Evolutionary conservation across 805 yeast species (phyloP).

Genomic region (Tetrapisispora fleetii): DNA sequence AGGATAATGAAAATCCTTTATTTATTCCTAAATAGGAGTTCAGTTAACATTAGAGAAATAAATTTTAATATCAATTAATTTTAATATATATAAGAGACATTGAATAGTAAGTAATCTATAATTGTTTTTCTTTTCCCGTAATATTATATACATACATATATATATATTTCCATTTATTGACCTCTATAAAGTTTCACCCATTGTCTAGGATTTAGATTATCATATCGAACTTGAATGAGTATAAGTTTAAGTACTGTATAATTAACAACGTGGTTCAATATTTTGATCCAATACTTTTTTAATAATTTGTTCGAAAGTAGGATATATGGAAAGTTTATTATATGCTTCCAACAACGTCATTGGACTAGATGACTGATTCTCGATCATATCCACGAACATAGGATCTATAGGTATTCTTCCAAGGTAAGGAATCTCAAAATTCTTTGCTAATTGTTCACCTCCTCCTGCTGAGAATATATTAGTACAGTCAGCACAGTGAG

Average conservation of each 20-base stretch:
- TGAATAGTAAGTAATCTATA: too few species aligned
- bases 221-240: background rate
- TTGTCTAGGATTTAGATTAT: too few species aligned
- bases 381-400: constrained; percentile 78
- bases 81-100: too few species aligned
- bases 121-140: too few species aligned
- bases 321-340: constrained; percentile 23
- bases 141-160: too few species aligned
- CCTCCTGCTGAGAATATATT: constrained; percentile 92
- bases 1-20: constrained; percentile 36
- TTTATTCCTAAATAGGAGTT: constrained; percentile 10
- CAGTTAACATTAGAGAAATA: too few species aligned
- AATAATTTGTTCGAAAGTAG: constrained; percentile 40
- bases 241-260: too few species aligned
- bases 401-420: constrained; percentile 95
- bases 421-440: constrained; percentile 53
- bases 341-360: constrained; percentile 31
- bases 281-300: constrained; percentile 19
- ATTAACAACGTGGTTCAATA: background rate
- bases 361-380: constrained; percentile 34
- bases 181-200: too few species aligned
- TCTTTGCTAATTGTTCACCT: constrained; percentile 61
- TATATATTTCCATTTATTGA: too few species aligned
- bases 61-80: too few species aligned
- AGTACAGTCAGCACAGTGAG: constrained; percentile 85